Conservation (phyloP, 2,329 filamentous ascomycete species). For the Colletotrichum camelliae region DNA sequence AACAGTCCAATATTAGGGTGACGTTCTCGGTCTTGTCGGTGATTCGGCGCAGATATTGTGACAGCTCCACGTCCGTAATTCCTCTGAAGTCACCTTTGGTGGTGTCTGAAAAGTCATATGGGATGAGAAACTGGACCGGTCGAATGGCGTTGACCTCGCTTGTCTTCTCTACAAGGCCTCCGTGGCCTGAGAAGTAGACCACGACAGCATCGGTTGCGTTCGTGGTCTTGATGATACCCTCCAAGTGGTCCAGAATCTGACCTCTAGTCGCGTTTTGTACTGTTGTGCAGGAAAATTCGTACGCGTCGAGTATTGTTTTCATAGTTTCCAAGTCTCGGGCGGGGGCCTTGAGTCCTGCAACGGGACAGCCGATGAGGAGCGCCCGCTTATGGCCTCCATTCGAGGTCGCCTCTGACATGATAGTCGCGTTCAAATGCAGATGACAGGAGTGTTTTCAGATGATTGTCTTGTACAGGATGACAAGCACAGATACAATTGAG, state of each 20-base stretch:
- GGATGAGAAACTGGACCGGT: neutral
- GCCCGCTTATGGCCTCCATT: neutral
- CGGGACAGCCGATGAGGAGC: neutral
- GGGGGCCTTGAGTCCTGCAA: neutral
- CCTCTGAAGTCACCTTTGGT: neutral
- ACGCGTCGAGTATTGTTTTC: neutral
- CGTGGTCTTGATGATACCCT: neutral
- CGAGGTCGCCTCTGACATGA: neutral
- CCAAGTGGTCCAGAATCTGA: neutral
- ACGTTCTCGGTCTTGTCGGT: neutral
- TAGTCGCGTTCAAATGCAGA: neutral
- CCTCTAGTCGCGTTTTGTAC: neutral
- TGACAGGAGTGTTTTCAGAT: neutral
- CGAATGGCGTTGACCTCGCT: neutral
- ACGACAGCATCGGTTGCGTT: neutral
- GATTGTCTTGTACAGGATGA: neutral
- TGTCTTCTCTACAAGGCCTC: neutral
- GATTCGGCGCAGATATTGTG: neutral
- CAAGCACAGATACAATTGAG: neutral
- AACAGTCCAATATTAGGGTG: neutral
- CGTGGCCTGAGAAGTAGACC: neutral
- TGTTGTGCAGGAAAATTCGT: neutral
- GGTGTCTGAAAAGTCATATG: neutral
- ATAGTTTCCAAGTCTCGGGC: neutral
- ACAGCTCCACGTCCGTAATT: neutral